Evolutionary conservation across 495 filamentous ascomycete species (phyloP).

Genomic region (Trichoderma virens): DNA sequence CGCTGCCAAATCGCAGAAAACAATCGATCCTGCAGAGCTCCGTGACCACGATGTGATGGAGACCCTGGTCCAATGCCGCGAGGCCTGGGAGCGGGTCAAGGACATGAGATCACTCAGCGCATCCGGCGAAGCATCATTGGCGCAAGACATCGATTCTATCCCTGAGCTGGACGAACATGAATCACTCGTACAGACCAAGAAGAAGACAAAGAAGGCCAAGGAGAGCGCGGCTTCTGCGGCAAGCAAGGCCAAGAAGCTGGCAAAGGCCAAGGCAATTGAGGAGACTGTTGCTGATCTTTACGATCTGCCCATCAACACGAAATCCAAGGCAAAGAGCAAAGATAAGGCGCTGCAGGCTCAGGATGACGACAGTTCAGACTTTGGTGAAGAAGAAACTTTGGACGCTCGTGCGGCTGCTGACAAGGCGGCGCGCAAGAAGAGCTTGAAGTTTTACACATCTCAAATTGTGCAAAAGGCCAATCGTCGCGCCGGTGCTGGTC

Average conservation of each 20-base stretch:
- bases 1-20: constrained; percentile 42
- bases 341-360: constrained; percentile 26
- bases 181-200: constrained; percentile 18
- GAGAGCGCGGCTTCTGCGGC: constrained; percentile 24
- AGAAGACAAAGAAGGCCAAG: constrained; percentile 20
- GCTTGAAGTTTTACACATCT: constrained; percentile 90
- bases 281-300: constrained; percentile 41
- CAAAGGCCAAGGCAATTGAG: constrained; percentile 31
- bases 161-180: not conserved
- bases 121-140: constrained; percentile 9
- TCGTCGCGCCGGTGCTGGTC: constrained; percentile 72
- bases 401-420: constrained; percentile 55
- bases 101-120: constrained; percentile 34
- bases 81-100: constrained; percentile 73
- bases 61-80: constrained; percentile 67
- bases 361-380: constrained; percentile 53
- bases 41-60: constrained; percentile 86
- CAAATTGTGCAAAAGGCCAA: constrained; percentile 89
- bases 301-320: constrained; percentile 36
- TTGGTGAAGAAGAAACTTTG: constrained; percentile 51
- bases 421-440: constrained; percentile 80
- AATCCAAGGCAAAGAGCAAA: constrained; percentile 29
- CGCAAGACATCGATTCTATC: constrained; percentile 13
- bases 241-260: constrained; percentile 26
- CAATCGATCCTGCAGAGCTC: constrained; percentile 58